Conservation (phyloP, 176 grass and related monocot genomes). For the Microstegium vimineum region DNA sequence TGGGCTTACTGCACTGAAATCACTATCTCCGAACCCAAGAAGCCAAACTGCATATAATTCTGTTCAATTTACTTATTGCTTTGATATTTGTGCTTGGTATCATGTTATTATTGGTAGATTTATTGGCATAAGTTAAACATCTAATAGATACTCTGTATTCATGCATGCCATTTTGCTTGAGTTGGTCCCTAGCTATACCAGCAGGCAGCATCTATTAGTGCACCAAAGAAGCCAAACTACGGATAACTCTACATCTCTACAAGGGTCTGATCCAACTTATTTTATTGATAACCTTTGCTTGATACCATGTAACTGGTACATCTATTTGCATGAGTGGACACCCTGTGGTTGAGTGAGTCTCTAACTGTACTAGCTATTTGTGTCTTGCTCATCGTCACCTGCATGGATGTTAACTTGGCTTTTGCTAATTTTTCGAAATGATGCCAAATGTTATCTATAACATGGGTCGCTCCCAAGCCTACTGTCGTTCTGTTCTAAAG, state of each 20-base stretch:
- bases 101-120: not conserved
- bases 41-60: not conserved
- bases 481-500: not conserved
- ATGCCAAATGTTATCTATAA: not conserved
- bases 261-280: conserved; percentile 1
- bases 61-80: not conserved
- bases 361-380: not conserved
- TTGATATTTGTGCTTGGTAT: not conserved
- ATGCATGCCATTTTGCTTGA: not conserved
- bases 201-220: not conserved
- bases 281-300: not conserved
- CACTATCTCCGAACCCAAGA: not conserved
- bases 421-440: not conserved
- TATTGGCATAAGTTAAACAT: not conserved
- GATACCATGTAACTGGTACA: not conserved
- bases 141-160: not conserved
- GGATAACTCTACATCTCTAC: not conserved
- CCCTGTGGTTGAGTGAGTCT: not conserved
- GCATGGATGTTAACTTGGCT: not conserved
- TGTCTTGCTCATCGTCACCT: not conserved
- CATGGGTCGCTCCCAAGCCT: not conserved
- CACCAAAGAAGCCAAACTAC: not conserved
- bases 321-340: not conserved
- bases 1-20: not conserved
- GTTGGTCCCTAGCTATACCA: not conserved